phyloP scores from a whole-genome alignment of 441 rosid species.

The Populus trichocarpa region DNA sequence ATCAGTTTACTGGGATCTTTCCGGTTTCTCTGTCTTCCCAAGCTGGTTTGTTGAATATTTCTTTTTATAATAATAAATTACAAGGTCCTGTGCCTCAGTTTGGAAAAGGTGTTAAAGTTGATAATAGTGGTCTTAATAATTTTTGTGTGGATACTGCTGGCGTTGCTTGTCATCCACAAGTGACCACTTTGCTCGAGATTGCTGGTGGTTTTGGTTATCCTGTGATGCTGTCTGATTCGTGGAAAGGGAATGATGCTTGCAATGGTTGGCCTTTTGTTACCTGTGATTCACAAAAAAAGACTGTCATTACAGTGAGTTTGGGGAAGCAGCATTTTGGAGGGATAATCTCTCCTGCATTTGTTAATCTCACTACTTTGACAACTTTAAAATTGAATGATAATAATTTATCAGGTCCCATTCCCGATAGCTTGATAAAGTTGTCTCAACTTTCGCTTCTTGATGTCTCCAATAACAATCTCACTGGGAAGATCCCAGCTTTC shows the following conservation, averaged over 20 bases:
- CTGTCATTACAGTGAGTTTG: slow-evolving; percentile 1
- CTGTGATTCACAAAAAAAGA: not conserved
- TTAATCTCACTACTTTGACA: slow-evolving; percentile 45
- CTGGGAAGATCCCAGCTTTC: slow-evolving; percentile 45
- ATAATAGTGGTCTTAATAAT: not conserved
- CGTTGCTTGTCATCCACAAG: slow-evolving; percentile 6
- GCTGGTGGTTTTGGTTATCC: slow-evolving; percentile 12
- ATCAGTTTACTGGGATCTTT: slow-evolving; percentile 51
- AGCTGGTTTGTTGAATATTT: slow-evolving; percentile 35
- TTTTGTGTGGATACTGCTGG: not conserved
- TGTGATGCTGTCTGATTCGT: not conserved
- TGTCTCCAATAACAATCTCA: slow-evolving; percentile 68
- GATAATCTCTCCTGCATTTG: slow-evolving; percentile 57
- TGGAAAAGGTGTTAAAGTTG: not conserved
- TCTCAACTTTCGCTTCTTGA: slow-evolving; percentile 41
- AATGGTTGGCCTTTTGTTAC: not conserved
- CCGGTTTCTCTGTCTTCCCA: slow-evolving; percentile 38
- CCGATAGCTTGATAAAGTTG: slow-evolving; percentile 47
- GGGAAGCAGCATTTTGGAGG: slow-evolving; percentile 27
- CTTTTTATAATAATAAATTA: slow-evolving; percentile 49
- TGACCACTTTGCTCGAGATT: slow-evolving; percentile 7
- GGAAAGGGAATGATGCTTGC: slow-evolving; percentile 17
- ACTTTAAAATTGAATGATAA: slow-evolving; percentile 49
- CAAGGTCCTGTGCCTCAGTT: slow-evolving; percentile 56
- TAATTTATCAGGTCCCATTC: slow-evolving; percentile 56